phyloP scores from a whole-genome alignment of 2,329 filamentous ascomycete species.

The Aspergillus carbonarius region DNA sequence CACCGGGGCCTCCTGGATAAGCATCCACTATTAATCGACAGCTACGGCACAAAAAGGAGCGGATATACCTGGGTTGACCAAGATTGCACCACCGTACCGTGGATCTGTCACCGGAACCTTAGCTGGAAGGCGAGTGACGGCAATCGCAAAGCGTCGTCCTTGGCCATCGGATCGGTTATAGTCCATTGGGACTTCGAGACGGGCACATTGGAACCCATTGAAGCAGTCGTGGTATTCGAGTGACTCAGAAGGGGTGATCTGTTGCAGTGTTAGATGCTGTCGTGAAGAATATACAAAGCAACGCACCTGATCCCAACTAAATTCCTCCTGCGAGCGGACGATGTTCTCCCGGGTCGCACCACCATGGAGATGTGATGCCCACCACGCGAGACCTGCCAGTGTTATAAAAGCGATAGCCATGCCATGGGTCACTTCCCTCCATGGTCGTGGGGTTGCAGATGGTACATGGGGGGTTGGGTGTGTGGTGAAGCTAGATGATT shows the following conservation, averaged over 20 bases:
- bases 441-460: neutral
- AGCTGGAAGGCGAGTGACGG: constrained; percentile 49
- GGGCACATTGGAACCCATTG: constrained; percentile 49
- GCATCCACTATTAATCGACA: constrained; percentile 4
- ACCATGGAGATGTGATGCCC: neutral
- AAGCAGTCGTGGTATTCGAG: constrained; percentile 46
- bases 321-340: neutral
- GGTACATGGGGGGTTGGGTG: neutral
- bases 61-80: constrained; percentile 47
- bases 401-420: constrained; percentile 7
- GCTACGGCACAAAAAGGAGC: neutral
- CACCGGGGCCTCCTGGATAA: constrained; percentile 44
- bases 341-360: neutral
- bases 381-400: constrained; percentile 2
- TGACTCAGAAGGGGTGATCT: constrained; percentile 29
- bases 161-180: constrained; percentile 40
- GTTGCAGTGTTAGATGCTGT: neutral
- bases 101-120: constrained; percentile 42
- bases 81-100: constrained; percentile 47
- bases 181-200: constrained; percentile 51
- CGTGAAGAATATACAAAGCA: neutral
- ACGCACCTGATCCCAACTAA: constrained; percentile 18
- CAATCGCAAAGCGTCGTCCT: constrained; percentile 40
- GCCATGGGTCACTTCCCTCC: neutral
- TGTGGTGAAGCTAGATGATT: neutral